phyloP scores from a whole-genome alignment of 495 filamentous ascomycete genomes.

The Niebla homalea region DNA sequence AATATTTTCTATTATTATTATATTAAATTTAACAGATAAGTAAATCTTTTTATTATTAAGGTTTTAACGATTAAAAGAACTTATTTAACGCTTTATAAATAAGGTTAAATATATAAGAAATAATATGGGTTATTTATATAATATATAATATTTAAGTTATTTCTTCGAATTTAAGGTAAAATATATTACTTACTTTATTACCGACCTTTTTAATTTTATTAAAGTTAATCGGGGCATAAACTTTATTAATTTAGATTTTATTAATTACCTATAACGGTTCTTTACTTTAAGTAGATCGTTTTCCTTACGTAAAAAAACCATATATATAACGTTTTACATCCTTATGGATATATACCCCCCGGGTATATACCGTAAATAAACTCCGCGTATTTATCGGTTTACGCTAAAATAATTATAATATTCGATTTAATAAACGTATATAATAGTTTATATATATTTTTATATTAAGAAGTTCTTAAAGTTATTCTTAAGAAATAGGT shows the following conservation, averaged over 20 bases:
- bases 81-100: background rate
- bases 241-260: too few relatives aligned
- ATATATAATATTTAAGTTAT: background rate
- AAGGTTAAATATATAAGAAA: background rate
- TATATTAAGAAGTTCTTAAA: background rate
- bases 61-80: background rate
- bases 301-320: too few relatives aligned
- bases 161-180: background rate
- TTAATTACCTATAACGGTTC: background rate
- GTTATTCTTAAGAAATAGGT: constrained; percentile 2
- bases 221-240: background rate
- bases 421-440: background rate
- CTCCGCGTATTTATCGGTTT: background rate
- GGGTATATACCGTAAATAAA: too few relatives aligned
- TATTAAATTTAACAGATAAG: background rate
- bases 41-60: background rate
- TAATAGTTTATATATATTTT: background rate
- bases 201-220: background rate
- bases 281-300: background rate
- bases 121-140: background rate
- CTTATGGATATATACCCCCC: too few relatives aligned
- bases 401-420: background rate
- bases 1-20: background rate
- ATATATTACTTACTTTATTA: background rate
- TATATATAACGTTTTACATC: too few relatives aligned